Evolutionary conservation across 2,329 filamentous ascomycete genomes (phyloP).

Genomic region (Colletotrichum cereale): DNA sequence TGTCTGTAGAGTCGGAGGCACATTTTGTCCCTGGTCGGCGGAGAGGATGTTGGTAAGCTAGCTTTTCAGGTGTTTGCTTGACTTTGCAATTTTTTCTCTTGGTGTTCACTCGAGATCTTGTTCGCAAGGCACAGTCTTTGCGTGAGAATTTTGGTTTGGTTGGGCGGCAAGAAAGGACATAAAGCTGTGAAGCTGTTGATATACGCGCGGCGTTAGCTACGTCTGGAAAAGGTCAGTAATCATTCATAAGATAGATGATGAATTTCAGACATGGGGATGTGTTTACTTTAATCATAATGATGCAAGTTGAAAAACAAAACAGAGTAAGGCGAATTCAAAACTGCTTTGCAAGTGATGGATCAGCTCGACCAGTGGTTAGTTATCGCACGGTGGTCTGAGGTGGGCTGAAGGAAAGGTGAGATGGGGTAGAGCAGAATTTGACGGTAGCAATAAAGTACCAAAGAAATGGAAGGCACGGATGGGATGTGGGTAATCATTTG

Average conservation of each 20-base stretch:
- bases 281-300: not conserved
- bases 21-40: slow-evolving; percentile 12
- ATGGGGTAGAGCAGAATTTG: not conserved
- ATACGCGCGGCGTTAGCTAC: not conserved
- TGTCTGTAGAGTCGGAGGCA: slow-evolving; percentile 26
- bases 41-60: not conserved
- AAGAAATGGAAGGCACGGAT: not conserved
- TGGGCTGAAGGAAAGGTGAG: not conserved
- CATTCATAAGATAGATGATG: not conserved
- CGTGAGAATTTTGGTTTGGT: not conserved
- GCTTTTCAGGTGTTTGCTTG: no score
- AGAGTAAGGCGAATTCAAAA: not conserved
- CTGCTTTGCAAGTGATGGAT: not conserved
- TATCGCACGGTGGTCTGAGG: not conserved
- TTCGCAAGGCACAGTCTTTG: not conserved
- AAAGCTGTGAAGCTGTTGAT: not conserved
- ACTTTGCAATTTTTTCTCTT: not conserved
- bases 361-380: not conserved
- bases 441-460: not conserved
- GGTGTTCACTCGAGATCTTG: not conserved
- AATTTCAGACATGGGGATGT: no score
- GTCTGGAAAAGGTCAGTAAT: not conserved
- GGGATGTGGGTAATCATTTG: not conserved
- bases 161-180: not conserved
- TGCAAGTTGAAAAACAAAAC: not conserved